Percentiles rank a stretch among this genome's conserved stretches.
Evolutionary conservation across 345 rosid genomes (phyloP).

Genomic region (Eucalyptus victrix): DNA sequence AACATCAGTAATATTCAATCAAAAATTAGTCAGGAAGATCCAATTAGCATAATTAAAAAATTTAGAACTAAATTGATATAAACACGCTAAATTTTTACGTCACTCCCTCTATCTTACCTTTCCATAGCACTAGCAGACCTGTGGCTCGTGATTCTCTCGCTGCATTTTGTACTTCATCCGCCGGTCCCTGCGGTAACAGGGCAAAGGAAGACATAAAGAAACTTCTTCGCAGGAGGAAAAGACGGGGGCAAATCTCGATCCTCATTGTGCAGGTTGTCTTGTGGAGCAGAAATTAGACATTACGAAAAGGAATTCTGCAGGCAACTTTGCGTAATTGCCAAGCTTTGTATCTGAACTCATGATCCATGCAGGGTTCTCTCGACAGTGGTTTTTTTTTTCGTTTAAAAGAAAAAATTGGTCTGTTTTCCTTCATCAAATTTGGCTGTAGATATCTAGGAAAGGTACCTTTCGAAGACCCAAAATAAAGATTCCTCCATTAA

Average conservation of each 20-base stretch:
- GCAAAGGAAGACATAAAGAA: background rate
- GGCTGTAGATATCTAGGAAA: background rate
- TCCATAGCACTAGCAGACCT: background rate
- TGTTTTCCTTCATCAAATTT: background rate
- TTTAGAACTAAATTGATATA: too few species aligned
- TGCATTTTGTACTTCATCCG: background rate
- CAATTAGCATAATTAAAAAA: too few species aligned
- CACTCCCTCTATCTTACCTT: background rate
- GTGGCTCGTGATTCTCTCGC: background rate
- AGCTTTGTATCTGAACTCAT: background rate
- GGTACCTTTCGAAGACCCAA: background rate
- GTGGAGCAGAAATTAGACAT: background rate
- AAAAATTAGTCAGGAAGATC: too few species aligned
- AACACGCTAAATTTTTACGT: too few species aligned
- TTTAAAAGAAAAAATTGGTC: background rate
- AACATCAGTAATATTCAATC: too few species aligned
- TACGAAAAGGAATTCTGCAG: background rate
- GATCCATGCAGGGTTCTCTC: background rate
- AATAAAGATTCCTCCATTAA: background rate
- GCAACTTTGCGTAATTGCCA: background rate
- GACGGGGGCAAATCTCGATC: background rate
- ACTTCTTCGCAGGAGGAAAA: background rate
- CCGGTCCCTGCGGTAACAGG: background rate
- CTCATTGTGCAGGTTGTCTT: background rate
- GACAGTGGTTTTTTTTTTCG: background rate